These are phyloP conservation scores for Diaporthe helianthi DNA, from an alignment of 2,329 filamentous ascomycete species.

Conservation along the genomic window DNA sequence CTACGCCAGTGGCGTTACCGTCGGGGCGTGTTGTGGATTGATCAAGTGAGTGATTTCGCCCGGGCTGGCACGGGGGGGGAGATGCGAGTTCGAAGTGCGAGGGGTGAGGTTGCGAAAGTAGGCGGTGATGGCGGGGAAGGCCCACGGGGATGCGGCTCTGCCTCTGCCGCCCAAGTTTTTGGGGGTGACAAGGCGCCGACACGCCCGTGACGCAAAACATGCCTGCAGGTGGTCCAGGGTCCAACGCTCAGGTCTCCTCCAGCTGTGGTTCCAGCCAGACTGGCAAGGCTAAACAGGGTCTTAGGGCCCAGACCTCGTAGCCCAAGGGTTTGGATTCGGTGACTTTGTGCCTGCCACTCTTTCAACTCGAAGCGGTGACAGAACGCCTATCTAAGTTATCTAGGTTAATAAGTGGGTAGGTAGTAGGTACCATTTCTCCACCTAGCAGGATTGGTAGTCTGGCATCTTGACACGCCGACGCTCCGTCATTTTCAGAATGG, in stretches of 20 bases:
- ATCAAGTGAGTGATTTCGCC: slow-evolving; percentile 19
- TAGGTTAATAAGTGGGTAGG: no score
- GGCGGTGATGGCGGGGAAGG: slow-evolving; percentile 29
- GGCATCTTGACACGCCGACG: neutral
- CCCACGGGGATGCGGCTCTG: slow-evolving; percentile 20
- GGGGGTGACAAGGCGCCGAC: neutral
- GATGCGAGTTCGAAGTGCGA: slow-evolving; percentile 1
- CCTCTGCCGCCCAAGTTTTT: slow-evolving; percentile 23
- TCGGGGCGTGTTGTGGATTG: slow-evolving; percentile 2
- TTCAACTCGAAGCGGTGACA: neutral
- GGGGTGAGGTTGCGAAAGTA: neutral
- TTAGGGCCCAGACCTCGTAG: no score
- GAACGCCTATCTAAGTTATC: neutral
- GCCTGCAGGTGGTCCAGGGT: slow-evolving; percentile 23
- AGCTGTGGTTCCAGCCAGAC: neutral
- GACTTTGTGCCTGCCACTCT: neutral
- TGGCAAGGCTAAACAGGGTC: neutral
- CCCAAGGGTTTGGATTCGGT: slow-evolving; percentile 18
- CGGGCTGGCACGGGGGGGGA: neutral
- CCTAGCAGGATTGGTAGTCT: neutral
- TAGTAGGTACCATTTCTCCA: no score
- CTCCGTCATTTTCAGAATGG: neutral
- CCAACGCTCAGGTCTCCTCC: neutral
- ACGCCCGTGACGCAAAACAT: neutral
- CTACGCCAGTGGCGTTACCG: slow-evolving; percentile 10